A percentile compares a stretch with the other conserved stretches of the same genome.
Evolutionary conservation across 192 early-diverging fungal species (phyloP).

Genomic region (Funneliformis mosseae): DNA sequence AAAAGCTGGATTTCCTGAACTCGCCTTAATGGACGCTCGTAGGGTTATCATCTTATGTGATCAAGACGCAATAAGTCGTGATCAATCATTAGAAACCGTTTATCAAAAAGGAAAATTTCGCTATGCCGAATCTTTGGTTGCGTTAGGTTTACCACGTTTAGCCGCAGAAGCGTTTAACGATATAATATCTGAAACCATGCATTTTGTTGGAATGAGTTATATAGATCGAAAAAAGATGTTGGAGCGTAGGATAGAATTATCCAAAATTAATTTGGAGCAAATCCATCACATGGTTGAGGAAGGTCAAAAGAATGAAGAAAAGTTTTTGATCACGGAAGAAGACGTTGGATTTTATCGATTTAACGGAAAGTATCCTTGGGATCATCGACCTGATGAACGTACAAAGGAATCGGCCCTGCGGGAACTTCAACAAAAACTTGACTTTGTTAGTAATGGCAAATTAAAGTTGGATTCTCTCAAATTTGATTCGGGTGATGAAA

Average conservation of each 20-base stretch:
- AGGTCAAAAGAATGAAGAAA: neutral
- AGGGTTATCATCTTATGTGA: conserved; percentile 24
- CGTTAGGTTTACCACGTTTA: conserved; percentile 13
- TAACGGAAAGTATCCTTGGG: conserved; percentile 23
- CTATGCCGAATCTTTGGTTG: conserved; percentile 27
- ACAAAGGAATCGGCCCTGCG: neutral
- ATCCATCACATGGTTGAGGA: neutral
- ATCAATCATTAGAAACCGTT: neutral
- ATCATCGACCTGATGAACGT: conserved; percentile 13
- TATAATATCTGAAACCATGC: neutral
- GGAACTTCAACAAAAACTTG: conserved; percentile 22
- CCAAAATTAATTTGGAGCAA: neutral
- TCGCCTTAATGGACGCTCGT: conserved; percentile 9
- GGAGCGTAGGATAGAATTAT: neutral
- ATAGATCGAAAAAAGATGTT: neutral
- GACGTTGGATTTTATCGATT: conserved; percentile 13
- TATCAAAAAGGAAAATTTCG: conserved; percentile 8
- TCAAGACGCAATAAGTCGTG: neutral
- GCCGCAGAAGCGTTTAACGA: neutral
- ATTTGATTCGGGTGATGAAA: neutral
- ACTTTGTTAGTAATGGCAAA: conserved; percentile 9
- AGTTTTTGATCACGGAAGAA: neutral
- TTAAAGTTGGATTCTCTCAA: conserved; percentile 10
- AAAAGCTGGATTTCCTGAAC: conserved; percentile 24
- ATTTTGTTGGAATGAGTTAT: neutral